These are phyloP conservation scores for Trametes cingulata DNA, from an alignment of 768 basidiomycete genomes.

Conservation along the genomic window DNA sequence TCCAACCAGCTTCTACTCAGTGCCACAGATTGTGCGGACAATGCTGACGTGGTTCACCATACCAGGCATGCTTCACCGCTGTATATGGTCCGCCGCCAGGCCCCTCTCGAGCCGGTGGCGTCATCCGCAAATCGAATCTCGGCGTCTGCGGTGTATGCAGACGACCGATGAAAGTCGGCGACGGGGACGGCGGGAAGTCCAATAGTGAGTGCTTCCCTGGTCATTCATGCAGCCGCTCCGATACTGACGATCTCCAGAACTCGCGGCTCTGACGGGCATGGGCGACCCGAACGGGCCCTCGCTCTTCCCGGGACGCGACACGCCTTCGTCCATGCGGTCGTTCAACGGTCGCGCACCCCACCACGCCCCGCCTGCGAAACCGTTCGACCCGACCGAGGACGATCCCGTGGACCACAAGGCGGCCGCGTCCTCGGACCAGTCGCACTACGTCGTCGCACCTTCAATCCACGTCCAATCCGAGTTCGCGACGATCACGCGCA, in stretches of 20 bases:
- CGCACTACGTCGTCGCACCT: conserved; percentile 83
- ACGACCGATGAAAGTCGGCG: conserved; percentile 93
- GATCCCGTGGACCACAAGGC: conserved; percentile 52
- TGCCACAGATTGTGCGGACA: background rate
- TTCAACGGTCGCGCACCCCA: conserved; percentile 22
- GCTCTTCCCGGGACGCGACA: conserved; percentile 72
- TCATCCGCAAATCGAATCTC: conserved; percentile 61
- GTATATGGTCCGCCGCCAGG: conserved; percentile 89
- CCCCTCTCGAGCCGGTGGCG: conserved; percentile 48
- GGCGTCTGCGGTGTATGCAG: conserved; percentile 98
- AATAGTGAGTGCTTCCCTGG: conserved; percentile 64
- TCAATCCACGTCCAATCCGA: conserved; percentile 94
- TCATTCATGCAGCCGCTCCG: background rate
- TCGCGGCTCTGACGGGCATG: conserved; percentile 92
- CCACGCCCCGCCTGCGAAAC: conserved; percentile 31
- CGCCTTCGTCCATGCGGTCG: conserved; percentile 43
- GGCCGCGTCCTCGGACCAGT: conserved; percentile 38
- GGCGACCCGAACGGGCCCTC: conserved; percentile 56
- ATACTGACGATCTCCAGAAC: conserved; percentile 53
- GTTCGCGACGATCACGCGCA: conserved; percentile 78
- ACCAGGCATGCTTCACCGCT: conserved; percentile 90
- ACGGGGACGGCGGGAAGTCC: conserved; percentile 80
- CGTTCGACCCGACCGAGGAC: conserved; percentile 78
- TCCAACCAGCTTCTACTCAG: no score
- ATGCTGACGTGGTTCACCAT: conserved; percentile 2